Percentiles rank a stretch among this genome's conserved stretches.
phyloP scores from a whole-genome alignment of 2,329 filamentous ascomycete species.

The Pestalotiopsis sp. region DNA sequence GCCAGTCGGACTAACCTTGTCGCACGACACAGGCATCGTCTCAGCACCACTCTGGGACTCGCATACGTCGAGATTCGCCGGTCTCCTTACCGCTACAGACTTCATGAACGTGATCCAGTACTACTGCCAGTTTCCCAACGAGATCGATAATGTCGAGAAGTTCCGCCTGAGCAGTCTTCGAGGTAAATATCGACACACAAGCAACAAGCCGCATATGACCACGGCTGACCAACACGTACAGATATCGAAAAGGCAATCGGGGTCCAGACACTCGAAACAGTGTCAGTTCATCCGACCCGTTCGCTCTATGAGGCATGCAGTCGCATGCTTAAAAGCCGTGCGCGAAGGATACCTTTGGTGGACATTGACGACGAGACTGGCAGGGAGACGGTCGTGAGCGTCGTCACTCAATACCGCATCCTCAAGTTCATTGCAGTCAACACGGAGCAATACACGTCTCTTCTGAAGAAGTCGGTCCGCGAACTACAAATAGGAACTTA shows the following conservation, averaged over 20 bases:
- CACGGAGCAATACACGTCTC: slow-evolving; percentile 79
- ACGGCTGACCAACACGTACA: slow-evolving; percentile 36
- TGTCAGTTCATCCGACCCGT: slow-evolving; percentile 89
- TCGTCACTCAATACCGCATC: slow-evolving; percentile 97
- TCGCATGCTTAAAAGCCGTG: slow-evolving; percentile 90
- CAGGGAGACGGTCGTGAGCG: slow-evolving; percentile 89
- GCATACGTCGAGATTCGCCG: slow-evolving; percentile 87
- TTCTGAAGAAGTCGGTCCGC: slow-evolving; percentile 82
- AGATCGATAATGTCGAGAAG: slow-evolving; percentile 86
- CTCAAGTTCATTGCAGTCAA: slow-evolving; percentile 99
- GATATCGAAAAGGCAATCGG: slow-evolving; percentile 96
- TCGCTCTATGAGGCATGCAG: slow-evolving; percentile 95
- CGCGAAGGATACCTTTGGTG: slow-evolving; percentile 89
- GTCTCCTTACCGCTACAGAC: slow-evolving; percentile 91
- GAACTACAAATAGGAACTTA: slow-evolving; percentile 89
- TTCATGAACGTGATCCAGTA: slow-evolving; percentile 99
- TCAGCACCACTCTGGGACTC: slow-evolving; percentile 98
- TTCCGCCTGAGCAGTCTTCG: slow-evolving; percentile 90
- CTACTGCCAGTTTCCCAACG: slow-evolving; percentile 95
- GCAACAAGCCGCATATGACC: slow-evolving; percentile 13
- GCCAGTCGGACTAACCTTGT: slow-evolving; percentile 12
- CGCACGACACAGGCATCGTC: slow-evolving; percentile 73
- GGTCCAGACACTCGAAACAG: slow-evolving; percentile 87
- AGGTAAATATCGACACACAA: slow-evolving; percentile 52
- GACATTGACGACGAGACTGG: slow-evolving; percentile 94